Percentiles rank a stretch among this genome's conserved stretches.
phyloP scores from a whole-genome alignment of 768 basidiomycete genomes.

The Pleurotus djamor region DNA sequence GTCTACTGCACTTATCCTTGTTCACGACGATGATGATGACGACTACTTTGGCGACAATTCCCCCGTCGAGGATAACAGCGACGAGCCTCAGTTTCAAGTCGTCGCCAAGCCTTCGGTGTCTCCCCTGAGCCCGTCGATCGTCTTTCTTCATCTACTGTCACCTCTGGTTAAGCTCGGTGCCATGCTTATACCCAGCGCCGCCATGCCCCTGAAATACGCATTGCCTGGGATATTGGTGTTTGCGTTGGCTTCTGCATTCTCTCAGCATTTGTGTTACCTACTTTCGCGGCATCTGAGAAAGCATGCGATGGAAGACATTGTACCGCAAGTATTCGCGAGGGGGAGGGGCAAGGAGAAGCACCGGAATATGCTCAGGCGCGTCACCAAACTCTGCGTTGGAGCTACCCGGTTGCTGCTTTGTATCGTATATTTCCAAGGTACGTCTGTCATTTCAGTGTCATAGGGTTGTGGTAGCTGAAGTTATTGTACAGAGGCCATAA shows the following conservation, averaged over 20 bases:
- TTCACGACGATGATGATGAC: constrained; percentile 51
- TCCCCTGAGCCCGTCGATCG: constrained; percentile 53
- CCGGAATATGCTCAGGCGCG: constrained; percentile 38
- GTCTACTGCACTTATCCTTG: constrained; percentile 60
- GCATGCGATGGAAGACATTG: constrained; percentile 57
- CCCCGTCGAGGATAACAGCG: constrained; percentile 43
- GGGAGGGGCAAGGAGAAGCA: constrained; percentile 49
- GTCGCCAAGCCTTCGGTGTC: constrained; percentile 35
- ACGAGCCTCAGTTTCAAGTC: constrained; percentile 43
- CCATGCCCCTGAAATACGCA: constrained; percentile 44
- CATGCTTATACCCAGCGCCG: constrained; percentile 51
- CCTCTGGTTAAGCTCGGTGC: constrained; percentile 75
- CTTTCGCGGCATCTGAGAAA: constrained; percentile 68
- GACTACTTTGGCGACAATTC: constrained; percentile 27
- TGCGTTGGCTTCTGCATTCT: constrained; percentile 56
- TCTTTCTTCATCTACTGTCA: constrained; percentile 68
- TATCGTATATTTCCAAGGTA: constrained; percentile 66
- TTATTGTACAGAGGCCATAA: constrained; percentile 39
- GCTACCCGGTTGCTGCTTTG: constrained; percentile 48
- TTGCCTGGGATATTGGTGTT: constrained; percentile 50
- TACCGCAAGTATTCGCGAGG: constrained; percentile 59
- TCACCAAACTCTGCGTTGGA: constrained; percentile 43
- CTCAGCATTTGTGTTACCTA: constrained; percentile 75
- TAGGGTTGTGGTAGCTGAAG: no score
- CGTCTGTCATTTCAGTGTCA: constrained; percentile 19